A percentile compares a stretch with the other conserved stretches of the same genome.
Conservation (phyloP, 305 asterid genomes). For the Ilex paraguariensis region DNA sequence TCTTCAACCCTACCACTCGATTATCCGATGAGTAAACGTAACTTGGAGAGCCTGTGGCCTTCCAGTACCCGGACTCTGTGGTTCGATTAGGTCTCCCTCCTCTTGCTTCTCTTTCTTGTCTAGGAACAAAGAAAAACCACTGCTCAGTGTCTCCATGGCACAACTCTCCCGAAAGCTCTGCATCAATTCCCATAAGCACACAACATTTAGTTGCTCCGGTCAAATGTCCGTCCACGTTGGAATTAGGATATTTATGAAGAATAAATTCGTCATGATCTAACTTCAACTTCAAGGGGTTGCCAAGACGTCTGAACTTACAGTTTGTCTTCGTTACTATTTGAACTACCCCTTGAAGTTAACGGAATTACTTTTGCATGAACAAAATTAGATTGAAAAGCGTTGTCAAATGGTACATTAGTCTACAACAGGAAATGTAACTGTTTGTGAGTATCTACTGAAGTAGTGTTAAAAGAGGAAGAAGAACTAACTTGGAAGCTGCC, state of each 20-base stretch:
- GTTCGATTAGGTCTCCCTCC: conserved; percentile 61
- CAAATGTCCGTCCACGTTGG: no score
- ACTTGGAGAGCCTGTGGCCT: conserved; percentile 64
- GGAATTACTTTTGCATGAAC: no score
- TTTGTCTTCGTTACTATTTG: no score
- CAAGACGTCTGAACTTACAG: no score
- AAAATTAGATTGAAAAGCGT: no score
- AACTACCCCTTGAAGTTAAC: no score
- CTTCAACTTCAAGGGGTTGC: no score
- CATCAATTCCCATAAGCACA: not conserved
- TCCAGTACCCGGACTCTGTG: conserved; percentile 57
- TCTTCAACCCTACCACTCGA: conserved; percentile 54
- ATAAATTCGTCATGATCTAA: no score
- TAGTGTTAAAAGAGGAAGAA: no score
- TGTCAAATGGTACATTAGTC: no score
- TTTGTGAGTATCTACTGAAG: no score
- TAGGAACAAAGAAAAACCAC: conserved; percentile 57
- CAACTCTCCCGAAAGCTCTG: conserved; percentile 46
- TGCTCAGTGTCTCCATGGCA: conserved; percentile 56
- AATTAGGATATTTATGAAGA: not conserved
- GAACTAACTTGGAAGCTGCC: conserved; percentile 44
- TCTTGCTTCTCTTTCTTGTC: conserved; percentile 50
- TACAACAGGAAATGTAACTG: no score
- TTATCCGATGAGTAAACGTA: conserved; percentile 46
- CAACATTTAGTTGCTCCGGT: not conserved